Evolutionary conservation across 345 rosid species (phyloP), one percentile per base, ranked within the genome.

Genomic region (Eucalyptus lansdowneana): DNA sequence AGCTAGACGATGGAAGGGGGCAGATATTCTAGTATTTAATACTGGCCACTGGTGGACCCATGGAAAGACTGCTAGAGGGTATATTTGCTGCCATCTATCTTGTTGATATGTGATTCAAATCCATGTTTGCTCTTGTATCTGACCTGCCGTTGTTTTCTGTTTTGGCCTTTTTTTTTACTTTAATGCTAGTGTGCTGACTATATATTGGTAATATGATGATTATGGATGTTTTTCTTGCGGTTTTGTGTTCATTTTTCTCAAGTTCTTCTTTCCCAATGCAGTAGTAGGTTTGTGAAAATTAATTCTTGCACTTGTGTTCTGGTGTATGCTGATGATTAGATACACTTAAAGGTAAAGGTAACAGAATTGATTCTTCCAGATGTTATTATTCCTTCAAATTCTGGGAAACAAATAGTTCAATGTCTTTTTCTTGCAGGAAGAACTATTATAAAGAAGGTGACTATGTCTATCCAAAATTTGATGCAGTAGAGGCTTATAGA

Each of bases 41-140:
- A 98, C 98, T 51, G 99, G 96, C 85, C 99, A 98, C 90, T 97
- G 98, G 99, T 98, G 99, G 99, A 94, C 95, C 91, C 99, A 97
- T 93, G 99, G 99, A 88, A 98, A 98, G 93, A 98, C 99, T 88
- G 95, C 98, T 50, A 94, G 98, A 54, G 99, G 99, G 99, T 96
- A 92, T 54, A 37, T 40, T 40, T 76, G 85, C 85, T 40, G 27
- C 85, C 27, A 76, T 40, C 29, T 37, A 76, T 34, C 29, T 69
- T 37, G 24, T 17, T 50, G 42, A 87, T 45, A 67, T 27, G 51
- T 22, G 53, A 31, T 24, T 67, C 27, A 62, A 54, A 62, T 45
- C 47, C 49, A 44, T 10, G 31, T 34, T 87, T 87, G 51, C 22
- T 53, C 80, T 76, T 40, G 47, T 76, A 76, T 76, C 47, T 40